Evolutionary conservation across 208 protist species (phyloP).

Genomic region (Acanthamoeba rhysodes): DNA sequence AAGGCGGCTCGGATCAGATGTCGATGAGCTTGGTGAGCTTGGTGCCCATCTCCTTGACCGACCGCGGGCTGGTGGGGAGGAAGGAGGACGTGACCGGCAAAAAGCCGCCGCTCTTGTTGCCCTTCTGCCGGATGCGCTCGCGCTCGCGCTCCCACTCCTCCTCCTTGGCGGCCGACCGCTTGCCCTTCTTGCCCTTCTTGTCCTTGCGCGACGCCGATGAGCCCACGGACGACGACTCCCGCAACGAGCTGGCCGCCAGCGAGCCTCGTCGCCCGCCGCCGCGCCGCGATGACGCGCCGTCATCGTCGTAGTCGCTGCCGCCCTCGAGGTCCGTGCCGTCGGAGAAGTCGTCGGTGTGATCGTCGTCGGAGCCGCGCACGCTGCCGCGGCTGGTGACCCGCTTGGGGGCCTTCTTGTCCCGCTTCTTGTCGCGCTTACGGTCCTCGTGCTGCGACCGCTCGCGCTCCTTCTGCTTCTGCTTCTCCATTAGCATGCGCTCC

Average conservation of each 20-base stretch:
- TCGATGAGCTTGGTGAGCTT: conserved; percentile 49
- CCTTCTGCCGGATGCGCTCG: conserved; percentile 44
- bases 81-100: background rate
- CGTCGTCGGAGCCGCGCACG: background rate
- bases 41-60: conserved; percentile 45
- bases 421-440: conserved; percentile 26
- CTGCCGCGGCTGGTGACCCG: background rate
- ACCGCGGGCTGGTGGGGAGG: background rate
- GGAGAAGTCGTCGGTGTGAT: background rate
- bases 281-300: background rate
- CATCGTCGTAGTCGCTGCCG: conserved; percentile 35
- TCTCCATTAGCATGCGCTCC: conserved; percentile 25
- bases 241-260: background rate
- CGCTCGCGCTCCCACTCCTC: conserved; percentile 57
- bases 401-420: background rate
- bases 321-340: background rate
- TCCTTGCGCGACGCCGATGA: background rate
- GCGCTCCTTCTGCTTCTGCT: conserved; percentile 64
- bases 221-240: background rate
- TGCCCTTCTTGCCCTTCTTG: conserved; percentile 38
- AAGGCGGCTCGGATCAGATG: background rate
- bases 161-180: background rate
- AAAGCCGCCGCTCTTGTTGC: conserved; percentile 18
- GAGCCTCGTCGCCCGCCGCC: background rate
- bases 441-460: conserved; percentile 25